Base-by-base conservation (phyloP, 2,329 filamentous ascomycete genomes). In the Penicillium sp. region DNA sequence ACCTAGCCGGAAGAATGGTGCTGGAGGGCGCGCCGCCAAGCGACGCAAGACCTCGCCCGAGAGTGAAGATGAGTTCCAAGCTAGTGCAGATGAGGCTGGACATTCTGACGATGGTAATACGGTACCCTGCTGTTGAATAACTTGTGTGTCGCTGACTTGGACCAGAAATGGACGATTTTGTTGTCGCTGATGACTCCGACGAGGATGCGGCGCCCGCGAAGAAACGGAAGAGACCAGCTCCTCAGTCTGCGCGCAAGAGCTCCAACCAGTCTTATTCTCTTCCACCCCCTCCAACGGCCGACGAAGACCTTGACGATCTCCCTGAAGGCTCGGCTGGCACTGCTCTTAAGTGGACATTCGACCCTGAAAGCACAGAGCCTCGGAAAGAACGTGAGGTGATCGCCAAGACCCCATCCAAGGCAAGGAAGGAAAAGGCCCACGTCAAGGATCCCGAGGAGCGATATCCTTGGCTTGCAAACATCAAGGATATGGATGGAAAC, bases 381-480 rank as follows among this genome's bases (percentile, higher is more conserved):
- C 70, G 81, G 5, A 74, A 81, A 53, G 75, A 79, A 36, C 77
- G 80, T 49, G 62, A 70, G 51, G 26, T 72, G 58, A 61, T 60
- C 3, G 52, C 68, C 7, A 78, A 75, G 48, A 68, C 57, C 0
- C 32, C 61, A 2, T 64, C 68, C 13, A 70, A 73, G 44, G 67
- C 72, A 24, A 68, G 66, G 37, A 83, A 82, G 56, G 70, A 75
- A 59, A 96, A 94, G 68, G 90, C 90, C 3, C 85, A 92, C 67
- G 85, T 84, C 24, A 88, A 84, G 30, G 91, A 96, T 39, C 91
- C 92, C 1, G 90, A 95, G 58, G 81, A 93, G 49, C 83, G 94
- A 54, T 95, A 99, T 66, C 75, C 89, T 10, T 99, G 94, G 94
- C 81, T 99, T 48, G 92, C 91, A 44, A 87, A 92, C 54, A 82